Base-by-base conservation (phyloP, 768 basidiomycete species). In the Mycena venus region DNA sequence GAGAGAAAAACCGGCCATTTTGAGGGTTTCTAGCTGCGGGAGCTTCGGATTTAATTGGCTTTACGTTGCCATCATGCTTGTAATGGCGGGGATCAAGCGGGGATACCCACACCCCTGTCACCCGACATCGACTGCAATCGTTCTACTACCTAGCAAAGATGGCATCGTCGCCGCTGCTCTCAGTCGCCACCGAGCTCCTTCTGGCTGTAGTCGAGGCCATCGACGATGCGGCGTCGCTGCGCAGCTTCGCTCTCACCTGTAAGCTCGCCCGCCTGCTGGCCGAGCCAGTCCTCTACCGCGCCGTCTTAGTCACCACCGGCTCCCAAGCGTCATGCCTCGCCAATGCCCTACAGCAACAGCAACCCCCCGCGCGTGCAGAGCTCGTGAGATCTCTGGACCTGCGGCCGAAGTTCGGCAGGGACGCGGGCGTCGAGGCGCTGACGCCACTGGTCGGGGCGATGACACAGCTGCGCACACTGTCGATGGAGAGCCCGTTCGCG, bases 401-500 rank as follows among this genome's bases (percentile, higher is more conserved):
- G 34, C 59, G 34, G 29, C 59, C 59, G 23, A 21, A 60, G 36
- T 60, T 38, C 59, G 17, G 21, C 59, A 17, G 21, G 29, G 34
- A 38, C 2, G 31, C 34, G n/a, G 59, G 36, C 10, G 40, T 60
- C 36, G 59, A 60, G 32, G 59, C 23, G 19, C 36, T 60, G 21
- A 60, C 59, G 34, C 59, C 59, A 11, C 59, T 49, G 47, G 23
- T 49, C 23, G 47, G 47, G 23, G 47, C 47, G 47, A 49, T 49
- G 47, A 49, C 47, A 38, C 59, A 60, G 34, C 59, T 59, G 17
- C 58, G 58, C 58, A 23, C 31, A 19, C 58, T 59, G 21, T 59
- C 58, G 31, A 36, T 59, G 34, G 59, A 60, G 36, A 60, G 59
- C n/a, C 59, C 59, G 19, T 60, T 60, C 36, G 36, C 59, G 59